These are phyloP conservation scores for Taxillus chinensis DNA, from an alignment of 164 flowering plant species.

Conservation along the genomic window DNA sequence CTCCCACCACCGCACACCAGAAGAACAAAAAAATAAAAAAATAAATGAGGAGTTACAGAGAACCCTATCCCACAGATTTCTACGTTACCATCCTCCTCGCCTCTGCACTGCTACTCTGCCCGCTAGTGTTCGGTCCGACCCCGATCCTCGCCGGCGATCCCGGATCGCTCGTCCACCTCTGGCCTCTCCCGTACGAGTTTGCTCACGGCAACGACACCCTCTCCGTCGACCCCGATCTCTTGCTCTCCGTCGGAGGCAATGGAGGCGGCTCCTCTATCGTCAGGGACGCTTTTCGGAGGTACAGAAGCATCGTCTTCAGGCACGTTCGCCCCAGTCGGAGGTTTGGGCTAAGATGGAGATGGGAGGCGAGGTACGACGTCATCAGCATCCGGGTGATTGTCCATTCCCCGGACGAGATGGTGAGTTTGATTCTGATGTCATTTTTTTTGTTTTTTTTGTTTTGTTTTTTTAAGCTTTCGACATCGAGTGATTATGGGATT, in stretches of 20 bases:
- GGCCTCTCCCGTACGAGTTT: slow-evolving; percentile 75
- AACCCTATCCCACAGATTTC: neutral
- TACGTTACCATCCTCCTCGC: neutral
- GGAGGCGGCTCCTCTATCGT: slow-evolving; percentile 50
- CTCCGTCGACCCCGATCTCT: slow-evolving; percentile 62
- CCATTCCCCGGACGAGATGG: slow-evolving; percentile 35
- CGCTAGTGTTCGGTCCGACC: slow-evolving; percentile 6
- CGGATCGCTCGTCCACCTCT: slow-evolving; percentile 41
- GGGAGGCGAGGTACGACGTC: slow-evolving; percentile 32
- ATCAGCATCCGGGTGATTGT: slow-evolving; percentile 28
- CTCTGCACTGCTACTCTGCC: neutral
- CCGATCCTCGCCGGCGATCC: slow-evolving; percentile 6
- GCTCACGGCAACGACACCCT: slow-evolving; percentile 48
- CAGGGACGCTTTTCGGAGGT: slow-evolving; percentile 55
- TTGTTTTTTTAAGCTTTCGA: too few relatives aligned
- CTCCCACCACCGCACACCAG: too few relatives aligned
- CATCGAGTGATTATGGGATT: neutral
- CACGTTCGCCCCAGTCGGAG: slow-evolving; percentile 20
- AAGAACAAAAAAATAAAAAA: too few relatives aligned
- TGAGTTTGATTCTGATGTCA: slow-evolving; percentile 9
- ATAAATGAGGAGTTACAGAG: too few relatives aligned
- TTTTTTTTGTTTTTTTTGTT: neutral
- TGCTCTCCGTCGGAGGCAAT: slow-evolving; percentile 31
- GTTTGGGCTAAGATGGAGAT: slow-evolving; percentile 6
- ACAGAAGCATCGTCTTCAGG: slow-evolving; percentile 47